A percentile compares a stretch with the other conserved stretches of the same genome.
These are phyloP conservation scores for Schwanniomyces polymorphus DNA, from an alignment of 805 yeast genomes.

Conservation along the genomic window DNA sequence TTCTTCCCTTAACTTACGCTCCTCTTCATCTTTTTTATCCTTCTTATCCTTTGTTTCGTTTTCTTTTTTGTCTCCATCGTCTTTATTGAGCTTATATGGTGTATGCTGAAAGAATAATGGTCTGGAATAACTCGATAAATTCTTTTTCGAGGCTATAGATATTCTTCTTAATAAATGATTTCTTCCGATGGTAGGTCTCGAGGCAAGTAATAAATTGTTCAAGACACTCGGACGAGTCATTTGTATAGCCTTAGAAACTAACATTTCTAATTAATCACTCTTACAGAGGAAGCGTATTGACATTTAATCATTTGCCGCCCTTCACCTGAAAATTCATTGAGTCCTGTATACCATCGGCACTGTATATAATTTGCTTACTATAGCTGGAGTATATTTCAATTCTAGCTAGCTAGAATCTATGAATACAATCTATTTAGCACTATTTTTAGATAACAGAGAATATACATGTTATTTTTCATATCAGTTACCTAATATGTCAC, in stretches of 20 bases:
- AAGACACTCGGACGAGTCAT: neutral
- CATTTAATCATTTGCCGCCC: neutral
- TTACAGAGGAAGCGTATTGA: neutral
- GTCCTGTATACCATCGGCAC: too few species aligned
- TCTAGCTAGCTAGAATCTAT: too few species aligned
- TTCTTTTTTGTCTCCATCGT: slow-evolving; percentile 4
- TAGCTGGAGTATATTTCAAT: too few species aligned
- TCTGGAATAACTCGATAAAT: neutral
- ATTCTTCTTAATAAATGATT: neutral
- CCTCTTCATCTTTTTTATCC: slow-evolving; percentile 21
- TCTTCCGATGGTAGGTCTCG: neutral
- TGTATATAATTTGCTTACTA: too few species aligned
- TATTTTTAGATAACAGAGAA: too few species aligned
- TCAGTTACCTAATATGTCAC: too few species aligned
- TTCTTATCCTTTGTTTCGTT: slow-evolving; percentile 8
- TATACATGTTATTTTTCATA: too few species aligned
- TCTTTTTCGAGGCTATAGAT: neutral
- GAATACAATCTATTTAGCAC: too few species aligned
- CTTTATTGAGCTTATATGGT: neutral
- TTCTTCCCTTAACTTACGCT: slow-evolving; percentile 34
- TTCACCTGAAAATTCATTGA: neutral
- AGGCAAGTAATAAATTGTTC: neutral
- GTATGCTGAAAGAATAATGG: slow-evolving; percentile 4
- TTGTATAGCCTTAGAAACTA: neutral
- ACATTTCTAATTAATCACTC: neutral